Evolutionary conservation across 2,329 filamentous ascomycete species (phyloP).

Genomic region (Neonectria faginata): DNA sequence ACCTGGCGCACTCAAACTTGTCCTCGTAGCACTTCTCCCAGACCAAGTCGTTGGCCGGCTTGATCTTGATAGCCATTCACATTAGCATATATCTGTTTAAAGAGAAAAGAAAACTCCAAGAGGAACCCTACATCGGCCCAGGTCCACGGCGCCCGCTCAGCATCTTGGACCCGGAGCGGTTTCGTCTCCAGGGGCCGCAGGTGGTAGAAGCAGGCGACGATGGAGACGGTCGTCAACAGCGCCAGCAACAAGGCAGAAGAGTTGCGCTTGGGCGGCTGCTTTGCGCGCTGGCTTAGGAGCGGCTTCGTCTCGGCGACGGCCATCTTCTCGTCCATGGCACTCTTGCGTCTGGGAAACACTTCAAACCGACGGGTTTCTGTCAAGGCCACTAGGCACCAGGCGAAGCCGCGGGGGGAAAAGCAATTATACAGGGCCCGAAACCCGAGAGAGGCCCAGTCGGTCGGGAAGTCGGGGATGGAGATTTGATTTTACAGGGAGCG

Average conservation of each 20-base stretch:
- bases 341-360: neutral
- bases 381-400: neutral
- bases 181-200: slow-evolving; percentile 26
- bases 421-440: slow-evolving; percentile 14
- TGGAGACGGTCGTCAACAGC: slow-evolving; percentile 34
- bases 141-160: slow-evolving; percentile 38
- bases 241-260: slow-evolving; percentile 30
- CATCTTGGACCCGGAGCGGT: slow-evolving; percentile 4
- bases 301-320: slow-evolving; percentile 27
- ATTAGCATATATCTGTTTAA: neutral
- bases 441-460: neutral
- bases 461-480: neutral
- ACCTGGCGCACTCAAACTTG: slow-evolving; percentile 49
- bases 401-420: slow-evolving; percentile 19
- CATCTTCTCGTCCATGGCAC: slow-evolving; percentile 38
- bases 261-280: slow-evolving; percentile 18
- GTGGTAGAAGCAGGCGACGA: slow-evolving; percentile 39
- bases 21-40: slow-evolving; percentile 50
- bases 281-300: slow-evolving; percentile 26
- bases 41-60: slow-evolving; percentile 44
- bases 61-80: slow-evolving; percentile 49
- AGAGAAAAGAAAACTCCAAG: too few relatives aligned
- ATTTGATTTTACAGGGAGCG: neutral
- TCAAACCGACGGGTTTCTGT: neutral
- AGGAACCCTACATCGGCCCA: slow-evolving; percentile 39